Percentiles rank a stretch among this genome's conserved stretches.
Evolutionary conservation across 331 rosid genomes (phyloP).

Genomic region (Malus hybrid): DNA sequence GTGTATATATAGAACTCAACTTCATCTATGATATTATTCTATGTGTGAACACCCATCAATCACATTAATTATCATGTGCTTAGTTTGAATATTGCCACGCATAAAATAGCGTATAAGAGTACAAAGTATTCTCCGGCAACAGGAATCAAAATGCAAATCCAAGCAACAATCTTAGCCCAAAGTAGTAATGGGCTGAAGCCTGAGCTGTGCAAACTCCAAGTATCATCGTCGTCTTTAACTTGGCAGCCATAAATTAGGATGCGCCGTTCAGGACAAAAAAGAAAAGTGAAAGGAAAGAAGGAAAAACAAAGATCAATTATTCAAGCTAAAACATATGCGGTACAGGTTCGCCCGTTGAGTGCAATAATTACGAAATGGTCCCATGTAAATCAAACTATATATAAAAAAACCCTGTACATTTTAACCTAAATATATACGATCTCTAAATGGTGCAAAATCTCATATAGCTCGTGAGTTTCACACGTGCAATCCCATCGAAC

Average conservation of each 20-base stretch:
- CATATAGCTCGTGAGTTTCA: conserved; percentile 25
- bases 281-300: background rate
- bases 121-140: background rate
- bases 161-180: background rate
- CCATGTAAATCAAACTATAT: conserved; percentile 4
- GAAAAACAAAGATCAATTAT: background rate
- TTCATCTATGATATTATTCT: too few relatives aligned
- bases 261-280: background rate
- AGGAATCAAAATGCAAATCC: background rate
- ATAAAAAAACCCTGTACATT: background rate
- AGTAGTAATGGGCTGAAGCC: background rate
- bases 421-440: background rate
- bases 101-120: too few relatives aligned
- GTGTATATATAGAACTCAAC: too few relatives aligned
- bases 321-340: background rate
- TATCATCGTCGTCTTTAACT: background rate
- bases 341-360: background rate
- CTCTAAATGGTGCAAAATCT: conserved; percentile 8
- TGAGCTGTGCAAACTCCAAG: background rate
- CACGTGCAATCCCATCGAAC: conserved; percentile 19
- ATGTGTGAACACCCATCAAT: background rate
- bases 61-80: too few relatives aligned
- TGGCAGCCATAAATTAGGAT: too few relatives aligned
- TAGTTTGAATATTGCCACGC: background rate
- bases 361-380: conserved; percentile 9